Evolutionary conservation across 306 rosid species (phyloP).

Genomic region (Elaeagnus macrophylla): DNA sequence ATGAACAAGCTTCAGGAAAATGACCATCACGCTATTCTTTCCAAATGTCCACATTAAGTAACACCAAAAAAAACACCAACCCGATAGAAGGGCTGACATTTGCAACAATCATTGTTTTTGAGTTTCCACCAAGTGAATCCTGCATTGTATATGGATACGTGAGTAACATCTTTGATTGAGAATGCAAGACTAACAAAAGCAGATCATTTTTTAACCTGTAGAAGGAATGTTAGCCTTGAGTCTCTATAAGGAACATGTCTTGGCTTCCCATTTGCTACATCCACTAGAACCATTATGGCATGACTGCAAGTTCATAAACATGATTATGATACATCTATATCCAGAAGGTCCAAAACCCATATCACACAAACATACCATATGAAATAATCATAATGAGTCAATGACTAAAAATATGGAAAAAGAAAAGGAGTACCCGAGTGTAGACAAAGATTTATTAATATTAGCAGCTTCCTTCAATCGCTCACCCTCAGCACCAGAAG

Average conservation of each 20-base stretch:
- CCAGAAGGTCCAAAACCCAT: not conserved
- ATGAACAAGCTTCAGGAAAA: not conserved
- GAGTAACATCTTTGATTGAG: constrained; percentile 12
- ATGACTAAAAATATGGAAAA: constrained; percentile 3
- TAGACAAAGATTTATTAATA: constrained; percentile 85
- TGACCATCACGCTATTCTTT: constrained; percentile 1
- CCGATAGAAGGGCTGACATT: constrained; percentile 97
- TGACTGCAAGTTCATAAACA: constrained; percentile 48
- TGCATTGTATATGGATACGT: constrained; percentile 30
- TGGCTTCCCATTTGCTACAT: constrained; percentile 86
- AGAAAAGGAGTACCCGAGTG: constrained; percentile 57
- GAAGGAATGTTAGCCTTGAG: constrained; percentile 88
- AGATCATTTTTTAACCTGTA: constrained; percentile 56
- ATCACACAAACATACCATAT: not conserved
- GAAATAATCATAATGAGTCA: not conserved
- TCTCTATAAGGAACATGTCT: constrained; percentile 94
- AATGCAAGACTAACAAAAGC: constrained; percentile 15
- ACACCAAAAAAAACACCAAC: constrained; percentile 35
- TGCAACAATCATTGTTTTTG: constrained; percentile 96
- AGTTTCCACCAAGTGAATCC: constrained; percentile 99
- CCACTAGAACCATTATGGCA: constrained; percentile 91
- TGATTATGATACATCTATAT: constrained; percentile 2
- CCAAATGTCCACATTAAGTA: constrained; percentile 8
- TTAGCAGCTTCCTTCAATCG: constrained; percentile 96
- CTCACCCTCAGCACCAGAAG: constrained; percentile 99